These are phyloP conservation scores for Geotrichum macrosporum DNA, from an alignment of 1,139 yeast species.

Conservation along the genomic window DNA sequence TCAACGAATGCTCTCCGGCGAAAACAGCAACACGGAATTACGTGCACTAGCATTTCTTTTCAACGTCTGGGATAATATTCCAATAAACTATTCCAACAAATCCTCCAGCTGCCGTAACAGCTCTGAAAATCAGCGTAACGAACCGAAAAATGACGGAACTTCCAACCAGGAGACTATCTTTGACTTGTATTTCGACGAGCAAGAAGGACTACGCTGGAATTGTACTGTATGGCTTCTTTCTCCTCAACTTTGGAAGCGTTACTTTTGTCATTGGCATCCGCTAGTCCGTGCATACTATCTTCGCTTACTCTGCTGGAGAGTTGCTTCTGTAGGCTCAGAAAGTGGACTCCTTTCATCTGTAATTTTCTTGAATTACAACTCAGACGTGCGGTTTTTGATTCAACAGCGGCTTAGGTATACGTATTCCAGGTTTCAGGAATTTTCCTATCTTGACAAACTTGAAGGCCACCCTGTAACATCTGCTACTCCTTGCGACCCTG, in stretches of 20 bases:
- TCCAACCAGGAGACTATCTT: slow-evolving; percentile 17
- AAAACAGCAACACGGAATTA: slow-evolving; percentile 58
- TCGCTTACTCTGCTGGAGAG: slow-evolving; percentile 65
- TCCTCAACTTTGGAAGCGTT: slow-evolving; percentile 47
- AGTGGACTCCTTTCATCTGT: slow-evolving; percentile 32
- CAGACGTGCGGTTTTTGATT: slow-evolving; percentile 32
- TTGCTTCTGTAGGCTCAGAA: slow-evolving; percentile 42
- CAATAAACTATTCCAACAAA: slow-evolving; percentile 37
- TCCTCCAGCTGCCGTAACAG: background rate
- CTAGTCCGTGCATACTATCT: slow-evolving; percentile 65
- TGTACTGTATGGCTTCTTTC: slow-evolving; percentile 55
- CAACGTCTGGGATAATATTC: slow-evolving; percentile 72
- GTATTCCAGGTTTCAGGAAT: slow-evolving; percentile 26
- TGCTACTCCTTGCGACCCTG: slow-evolving; percentile 48
- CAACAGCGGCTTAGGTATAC: slow-evolving; percentile 29
- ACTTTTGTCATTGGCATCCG: slow-evolving; percentile 78
- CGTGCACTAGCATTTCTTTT: slow-evolving; percentile 63
- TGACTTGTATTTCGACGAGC: slow-evolving; percentile 23
- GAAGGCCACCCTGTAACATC: slow-evolving; percentile 24
- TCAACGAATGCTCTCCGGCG: slow-evolving; percentile 56
- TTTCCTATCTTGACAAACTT: slow-evolving; percentile 24
- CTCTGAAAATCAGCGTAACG: background rate
- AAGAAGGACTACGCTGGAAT: slow-evolving; percentile 35
- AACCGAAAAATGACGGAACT: background rate
- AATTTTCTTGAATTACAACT: slow-evolving; percentile 32